Evolutionary conservation across 768 basidiomycete species (phyloP).

Genomic region (Rhodocollybia butyracea): DNA sequence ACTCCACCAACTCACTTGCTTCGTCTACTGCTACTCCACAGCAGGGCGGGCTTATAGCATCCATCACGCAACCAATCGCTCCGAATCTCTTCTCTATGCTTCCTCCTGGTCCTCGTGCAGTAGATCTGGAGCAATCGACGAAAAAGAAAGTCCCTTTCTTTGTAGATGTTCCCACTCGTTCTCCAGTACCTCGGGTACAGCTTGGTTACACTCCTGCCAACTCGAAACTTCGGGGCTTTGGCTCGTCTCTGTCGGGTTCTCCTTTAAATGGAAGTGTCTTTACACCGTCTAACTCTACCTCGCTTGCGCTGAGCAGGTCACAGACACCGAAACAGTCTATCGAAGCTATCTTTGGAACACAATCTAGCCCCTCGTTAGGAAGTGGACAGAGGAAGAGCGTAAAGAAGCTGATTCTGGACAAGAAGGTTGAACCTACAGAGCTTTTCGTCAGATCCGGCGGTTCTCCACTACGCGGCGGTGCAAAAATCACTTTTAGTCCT

Average conservation of each 20-base stretch:
- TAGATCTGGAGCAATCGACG: constrained; percentile 53
- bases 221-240: constrained; percentile 73
- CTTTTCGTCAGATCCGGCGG: constrained; percentile 54
- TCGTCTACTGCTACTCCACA: constrained; percentile 38
- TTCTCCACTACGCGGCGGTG: constrained; percentile 35
- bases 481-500: constrained; percentile 72
- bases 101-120: constrained; percentile 63
- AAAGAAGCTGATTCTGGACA: constrained; percentile 89
- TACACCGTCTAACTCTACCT: constrained; percentile 45
- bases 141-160: constrained; percentile 81
- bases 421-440: constrained; percentile 74
- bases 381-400: constrained; percentile 76
- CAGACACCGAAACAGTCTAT: constrained; percentile 34
- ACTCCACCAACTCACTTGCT: constrained; percentile 30
- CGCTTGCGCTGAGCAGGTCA: constrained; percentile 49
- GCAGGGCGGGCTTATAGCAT: constrained; percentile 70
- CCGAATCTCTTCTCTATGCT: constrained; percentile 72
- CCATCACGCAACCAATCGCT: constrained; percentile 83
- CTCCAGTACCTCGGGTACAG: constrained; percentile 62
- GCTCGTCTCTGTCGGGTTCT: constrained; percentile 40
- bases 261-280: constrained; percentile 34
- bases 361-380: constrained; percentile 62
- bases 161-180: constrained; percentile 71
- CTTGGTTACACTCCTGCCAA: constrained; percentile 65
- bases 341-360: constrained; percentile 25